Base-by-base conservation (phyloP, 371 early-diverging fungal species). In the Mortierella sp. region DNA sequence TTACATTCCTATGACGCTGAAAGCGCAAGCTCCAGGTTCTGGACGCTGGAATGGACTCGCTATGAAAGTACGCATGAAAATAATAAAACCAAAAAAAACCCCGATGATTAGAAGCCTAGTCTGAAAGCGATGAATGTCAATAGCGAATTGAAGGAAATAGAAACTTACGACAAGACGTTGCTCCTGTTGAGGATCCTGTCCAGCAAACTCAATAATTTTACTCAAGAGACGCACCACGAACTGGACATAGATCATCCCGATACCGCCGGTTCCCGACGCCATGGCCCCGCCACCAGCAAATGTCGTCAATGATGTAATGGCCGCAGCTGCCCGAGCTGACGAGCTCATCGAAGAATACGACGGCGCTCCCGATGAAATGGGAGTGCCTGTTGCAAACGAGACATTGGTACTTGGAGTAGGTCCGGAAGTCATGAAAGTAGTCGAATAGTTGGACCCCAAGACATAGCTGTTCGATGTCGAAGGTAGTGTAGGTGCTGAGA, bases 191-290 rank as follows among this genome's bases (percentile, higher is more conserved):
- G 80, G 60, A 58, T 82, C 82, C 19, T 54, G 80, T 26, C 82
- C 81, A 4, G 86, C 76, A 81, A 81, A 85, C 48, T 85, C 86
- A 7, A 86, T 79, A 10, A 86, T 80, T 72, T 82, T 86, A 72
- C 70, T 86, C 70, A 85, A 8, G 16, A 85, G 63, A 21, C 86
- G 81, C n/a, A 81, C 82, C 57, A 82, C 86, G 72, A 85, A 85
- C n/a, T 85, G 86, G 16, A 85, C 78, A 63, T 80, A 86, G 44
- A 82, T 86, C 54, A 82, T 58, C 0, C 86, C 86, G 9, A 86
- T 75, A 14, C 86, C 86, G 8, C 86, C 86, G 0, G 86, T 80
- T 14, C 86, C 86, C 6, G 80, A 79, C 16, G 77, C 82, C 86
- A 86, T 82, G 38, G 75, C 82, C 16, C 80, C 78, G 4, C 82